Evolutionary conservation across 2,329 filamentous ascomycete genomes (phyloP), one percentile per base, ranked within the genome.

Genomic region (Metarhizium guizhouense): DNA sequence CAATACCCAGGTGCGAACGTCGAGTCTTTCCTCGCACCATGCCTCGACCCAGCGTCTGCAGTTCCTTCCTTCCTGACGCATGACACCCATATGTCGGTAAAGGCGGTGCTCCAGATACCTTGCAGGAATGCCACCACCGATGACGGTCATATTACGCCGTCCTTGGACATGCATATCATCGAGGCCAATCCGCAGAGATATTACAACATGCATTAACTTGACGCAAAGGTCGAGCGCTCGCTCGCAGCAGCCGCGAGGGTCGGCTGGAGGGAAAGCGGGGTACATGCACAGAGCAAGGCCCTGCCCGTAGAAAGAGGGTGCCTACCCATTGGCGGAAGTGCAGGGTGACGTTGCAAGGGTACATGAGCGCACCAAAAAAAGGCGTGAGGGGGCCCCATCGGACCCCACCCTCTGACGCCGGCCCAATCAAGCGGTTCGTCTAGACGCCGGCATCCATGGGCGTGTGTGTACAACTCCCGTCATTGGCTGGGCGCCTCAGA

Each of bases 391-490:
- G 38, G 38, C 14, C 10, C 32, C 25, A 2, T 4, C 8, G 6
- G 45, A n/a, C 8, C 45, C 45, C 25, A 29, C 4, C 13, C 45
- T 18, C 40, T 32, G 47, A 13, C 56, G 54, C 51, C 30, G 50
- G 55, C 20, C 62, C 62, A 62, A 63, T 63, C 54, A 64, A 47
- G 51, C 54, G 57, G 38, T 55, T 48, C 54, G 29, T 47, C 45
- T 64, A 64, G 59, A 62, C 62, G 62, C 62, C 61, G 57, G 57
- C 59, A 54, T 54, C 54, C 42, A 32, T 32, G 36, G 38, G 48
- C 51, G 54, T 51, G 29, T 29, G 47, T 6, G 40, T n/a, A 48
- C 50, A 52, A 5, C 52, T 48, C 40, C 49, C 38, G 49, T 52
- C 38, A 56, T 32, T 59, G 57, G 55, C 47, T 40, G 14, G 49